phyloP scores from a whole-genome alignment of 306 rosid species.

The Cicer bijugum region DNA sequence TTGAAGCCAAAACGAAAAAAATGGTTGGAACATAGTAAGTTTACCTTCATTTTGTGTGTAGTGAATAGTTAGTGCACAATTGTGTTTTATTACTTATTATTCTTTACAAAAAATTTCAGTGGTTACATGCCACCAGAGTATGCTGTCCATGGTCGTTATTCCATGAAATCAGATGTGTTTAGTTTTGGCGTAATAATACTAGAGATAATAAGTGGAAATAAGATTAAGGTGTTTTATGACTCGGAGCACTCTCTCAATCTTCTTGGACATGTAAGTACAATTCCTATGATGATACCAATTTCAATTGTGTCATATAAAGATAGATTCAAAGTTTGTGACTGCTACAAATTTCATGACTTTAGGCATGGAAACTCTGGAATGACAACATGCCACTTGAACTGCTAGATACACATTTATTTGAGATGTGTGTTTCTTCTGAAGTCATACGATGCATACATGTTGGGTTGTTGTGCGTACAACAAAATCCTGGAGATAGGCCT shows the following conservation, averaged over 20 bases:
- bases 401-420: neutral
- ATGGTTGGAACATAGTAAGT: slow-evolving; percentile 64
- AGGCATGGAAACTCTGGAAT: neutral
- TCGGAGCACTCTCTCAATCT: slow-evolving; percentile 47
- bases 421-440: neutral
- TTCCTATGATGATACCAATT: neutral
- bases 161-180: slow-evolving; percentile 54
- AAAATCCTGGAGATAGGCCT: neutral
- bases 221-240: slow-evolving; percentile 51
- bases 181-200: slow-evolving; percentile 59
- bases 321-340: no score
- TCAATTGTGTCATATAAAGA: neutral
- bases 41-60: neutral
- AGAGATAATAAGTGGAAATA: slow-evolving; percentile 61
- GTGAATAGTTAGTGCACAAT: neutral
- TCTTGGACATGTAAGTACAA: slow-evolving; percentile 55
- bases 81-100: neutral
- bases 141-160: slow-evolving; percentile 49
- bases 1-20: slow-evolving; percentile 51
- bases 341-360: neutral
- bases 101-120: slow-evolving; percentile 12
- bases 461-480: neutral
- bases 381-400: neutral
- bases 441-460: neutral
- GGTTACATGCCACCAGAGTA: slow-evolving; percentile 64